Conservation (phyloP, 2,329 filamentous ascomycete genomes). For the Trichoderma sp. region DNA sequence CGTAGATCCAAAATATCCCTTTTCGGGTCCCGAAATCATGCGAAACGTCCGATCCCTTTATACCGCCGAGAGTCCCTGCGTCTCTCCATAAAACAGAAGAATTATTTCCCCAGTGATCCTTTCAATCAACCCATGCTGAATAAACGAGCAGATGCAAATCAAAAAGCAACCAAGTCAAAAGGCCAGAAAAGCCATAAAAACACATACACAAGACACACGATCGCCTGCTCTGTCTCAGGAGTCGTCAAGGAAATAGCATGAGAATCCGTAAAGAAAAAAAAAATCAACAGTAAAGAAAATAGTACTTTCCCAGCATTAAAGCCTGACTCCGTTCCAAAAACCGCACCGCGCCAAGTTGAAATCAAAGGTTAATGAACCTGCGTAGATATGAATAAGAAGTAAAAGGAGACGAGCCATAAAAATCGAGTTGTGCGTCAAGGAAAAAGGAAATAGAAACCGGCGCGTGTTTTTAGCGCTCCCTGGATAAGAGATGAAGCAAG, state of each 20-base stretch:
- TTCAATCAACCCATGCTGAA: constrained; percentile 30
- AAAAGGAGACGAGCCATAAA: constrained; percentile 19
- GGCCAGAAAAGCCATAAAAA: constrained; percentile 25
- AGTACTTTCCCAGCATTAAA: constrained; percentile 32
- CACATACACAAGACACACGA: constrained; percentile 32
- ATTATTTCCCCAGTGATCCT: constrained; percentile 33
- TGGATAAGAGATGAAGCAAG: constrained; percentile 27
- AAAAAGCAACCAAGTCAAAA: constrained; percentile 22
- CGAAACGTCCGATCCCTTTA: constrained; percentile 33
- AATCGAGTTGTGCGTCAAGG: constrained; percentile 35
- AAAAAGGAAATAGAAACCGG: constrained; percentile 26
- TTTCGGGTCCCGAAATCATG: constrained; percentile 31
- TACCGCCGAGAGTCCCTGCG: constrained; percentile 30
- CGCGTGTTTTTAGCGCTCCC: constrained; percentile 26
- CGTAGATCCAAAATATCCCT: constrained; percentile 36
- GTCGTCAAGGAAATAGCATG: constrained; percentile 38
- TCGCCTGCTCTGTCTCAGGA: constrained; percentile 42
- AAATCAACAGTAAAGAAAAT: constrained; percentile 10
- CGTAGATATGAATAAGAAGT: constrained; percentile 10
- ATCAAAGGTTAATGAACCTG: constrained; percentile 37
- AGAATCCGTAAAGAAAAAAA: constrained; percentile 31
- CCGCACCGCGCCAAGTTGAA: constrained; percentile 16
- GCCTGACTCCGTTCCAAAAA: constrained; percentile 34
- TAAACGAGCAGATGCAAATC: constrained; percentile 14
- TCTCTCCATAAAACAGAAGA: constrained; percentile 28